Conservation (phyloP, 2,329 filamentous ascomycete species). For the Aspergillus sp. region DNA sequence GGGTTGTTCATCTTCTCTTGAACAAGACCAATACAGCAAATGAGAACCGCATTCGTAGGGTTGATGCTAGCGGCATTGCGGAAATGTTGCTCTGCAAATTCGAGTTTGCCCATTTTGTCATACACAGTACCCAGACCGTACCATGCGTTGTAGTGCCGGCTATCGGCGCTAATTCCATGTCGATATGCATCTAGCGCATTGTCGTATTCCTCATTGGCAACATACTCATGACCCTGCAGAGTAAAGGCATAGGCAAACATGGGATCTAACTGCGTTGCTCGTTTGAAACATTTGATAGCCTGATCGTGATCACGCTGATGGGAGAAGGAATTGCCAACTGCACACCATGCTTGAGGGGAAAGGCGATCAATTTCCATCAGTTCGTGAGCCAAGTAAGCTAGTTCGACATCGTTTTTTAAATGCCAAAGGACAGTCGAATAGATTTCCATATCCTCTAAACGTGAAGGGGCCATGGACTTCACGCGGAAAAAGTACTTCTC, state of each 20-base stretch:
- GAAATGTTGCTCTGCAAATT: slow-evolving; percentile 88
- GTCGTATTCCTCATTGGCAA: slow-evolving; percentile 94
- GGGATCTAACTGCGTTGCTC: slow-evolving; percentile 82
- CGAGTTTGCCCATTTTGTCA: slow-evolving; percentile 82
- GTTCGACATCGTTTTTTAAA: slow-evolving; percentile 80
- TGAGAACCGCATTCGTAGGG: slow-evolving; percentile 83
- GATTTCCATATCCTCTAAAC: slow-evolving; percentile 91
- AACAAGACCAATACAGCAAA: slow-evolving; percentile 86
- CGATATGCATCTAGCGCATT: slow-evolving; percentile 86
- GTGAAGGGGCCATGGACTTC: slow-evolving; percentile 69
- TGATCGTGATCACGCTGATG: slow-evolving; percentile 89
- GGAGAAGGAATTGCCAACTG: slow-evolving; percentile 90
- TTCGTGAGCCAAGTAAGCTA: slow-evolving; percentile 87
- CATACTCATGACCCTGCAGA: slow-evolving; percentile 89
- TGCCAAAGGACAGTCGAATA: slow-evolving; percentile 99
- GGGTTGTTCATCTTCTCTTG: slow-evolving; percentile 83
- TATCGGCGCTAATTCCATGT: slow-evolving; percentile 75
- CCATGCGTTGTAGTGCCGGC: slow-evolving; percentile 95
- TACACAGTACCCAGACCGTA: slow-evolving; percentile 80
- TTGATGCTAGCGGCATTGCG: slow-evolving; percentile 83
- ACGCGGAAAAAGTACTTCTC: slow-evolving; percentile 80
- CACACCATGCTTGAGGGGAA: slow-evolving; percentile 93
- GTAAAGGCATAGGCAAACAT: slow-evolving; percentile 95
- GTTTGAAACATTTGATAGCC: slow-evolving; percentile 87
- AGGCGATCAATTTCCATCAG: slow-evolving; percentile 79